phyloP scores from a whole-genome alignment of 176 grass and related monocot genomes.

The Rhynchospora breviuscula region DNA sequence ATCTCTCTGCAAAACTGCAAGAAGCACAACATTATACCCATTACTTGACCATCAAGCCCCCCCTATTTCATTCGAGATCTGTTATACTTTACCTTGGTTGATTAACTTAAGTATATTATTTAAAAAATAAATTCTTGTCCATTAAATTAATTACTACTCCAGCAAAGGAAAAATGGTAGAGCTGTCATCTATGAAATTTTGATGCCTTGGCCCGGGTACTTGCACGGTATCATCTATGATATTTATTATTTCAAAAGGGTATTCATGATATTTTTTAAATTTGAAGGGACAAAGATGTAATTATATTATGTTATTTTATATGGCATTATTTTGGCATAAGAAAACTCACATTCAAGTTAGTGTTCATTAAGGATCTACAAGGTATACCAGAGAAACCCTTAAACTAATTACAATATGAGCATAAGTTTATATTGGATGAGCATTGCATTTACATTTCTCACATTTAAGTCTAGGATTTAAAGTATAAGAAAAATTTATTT shows the following conservation, averaged over 20 bases:
- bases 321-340: neutral
- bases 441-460: neutral
- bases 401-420: constrained; percentile 11
- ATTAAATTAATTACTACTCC: neutral
- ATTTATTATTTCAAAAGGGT: neutral
- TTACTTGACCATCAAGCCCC: neutral
- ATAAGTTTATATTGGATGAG: neutral
- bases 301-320: neutral
- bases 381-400: neutral
- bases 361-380: neutral
- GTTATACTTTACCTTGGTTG: neutral
- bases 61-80: neutral
- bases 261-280: neutral
- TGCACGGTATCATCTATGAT: neutral
- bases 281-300: neutral
- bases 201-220: neutral
- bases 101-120: neutral
- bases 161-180: neutral
- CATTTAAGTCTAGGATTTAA: neutral
- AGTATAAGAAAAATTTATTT: constrained; percentile 13
- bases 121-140: neutral
- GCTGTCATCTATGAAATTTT: neutral
- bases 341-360: neutral
- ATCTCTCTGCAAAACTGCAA: neutral
- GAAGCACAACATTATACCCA: neutral